These are phyloP conservation scores for Sambucus nigra DNA, from an alignment of 129 eudicot species.

Conservation along the genomic window DNA sequence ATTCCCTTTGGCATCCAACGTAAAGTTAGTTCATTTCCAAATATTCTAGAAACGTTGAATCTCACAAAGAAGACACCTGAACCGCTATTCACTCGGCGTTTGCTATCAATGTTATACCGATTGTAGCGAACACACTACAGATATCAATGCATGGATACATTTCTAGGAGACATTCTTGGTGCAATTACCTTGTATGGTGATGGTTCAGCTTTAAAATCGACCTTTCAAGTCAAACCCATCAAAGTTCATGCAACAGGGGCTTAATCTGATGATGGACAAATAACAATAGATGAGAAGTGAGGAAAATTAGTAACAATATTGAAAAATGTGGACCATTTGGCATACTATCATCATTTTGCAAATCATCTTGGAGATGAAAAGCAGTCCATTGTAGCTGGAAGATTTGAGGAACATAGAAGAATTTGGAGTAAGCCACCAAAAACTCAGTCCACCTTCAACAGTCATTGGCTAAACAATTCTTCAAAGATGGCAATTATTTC, in stretches of 20 bases:
- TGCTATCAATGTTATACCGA: conserved; percentile 34
- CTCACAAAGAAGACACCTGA: conserved; percentile 44
- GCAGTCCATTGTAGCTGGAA: conserved; percentile 67
- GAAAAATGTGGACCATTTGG: conserved; percentile 31
- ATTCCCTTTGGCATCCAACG: conserved; percentile 53
- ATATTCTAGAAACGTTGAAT: conserved; percentile 25
- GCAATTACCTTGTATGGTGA: conserved; percentile 47
- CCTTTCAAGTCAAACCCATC: conserved; percentile 22
- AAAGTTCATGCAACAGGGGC: conserved; percentile 45
- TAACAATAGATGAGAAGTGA: conserved; percentile 21
- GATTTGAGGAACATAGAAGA: conserved; percentile 54
- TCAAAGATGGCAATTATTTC: too few species aligned
- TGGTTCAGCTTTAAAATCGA: conserved; percentile 29
- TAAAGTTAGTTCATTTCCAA: conserved; percentile 27
- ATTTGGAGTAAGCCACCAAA: conserved; percentile 34
- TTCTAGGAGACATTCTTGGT: conserved; percentile 73
- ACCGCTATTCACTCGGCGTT: conserved; percentile 32
- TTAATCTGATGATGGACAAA: conserved; percentile 52
- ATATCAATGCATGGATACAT: conserved; percentile 64
- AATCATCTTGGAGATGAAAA: conserved; percentile 38
- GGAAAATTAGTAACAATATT: conserved; percentile 41
- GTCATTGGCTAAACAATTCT: too few species aligned
- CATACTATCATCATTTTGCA: conserved; percentile 48
- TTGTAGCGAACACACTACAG: conserved; percentile 33
- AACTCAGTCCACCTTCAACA: too few species aligned